Base-by-base conservation (phyloP, 2,329 filamentous ascomycete genomes). In the Talaromyces sp. region DNA sequence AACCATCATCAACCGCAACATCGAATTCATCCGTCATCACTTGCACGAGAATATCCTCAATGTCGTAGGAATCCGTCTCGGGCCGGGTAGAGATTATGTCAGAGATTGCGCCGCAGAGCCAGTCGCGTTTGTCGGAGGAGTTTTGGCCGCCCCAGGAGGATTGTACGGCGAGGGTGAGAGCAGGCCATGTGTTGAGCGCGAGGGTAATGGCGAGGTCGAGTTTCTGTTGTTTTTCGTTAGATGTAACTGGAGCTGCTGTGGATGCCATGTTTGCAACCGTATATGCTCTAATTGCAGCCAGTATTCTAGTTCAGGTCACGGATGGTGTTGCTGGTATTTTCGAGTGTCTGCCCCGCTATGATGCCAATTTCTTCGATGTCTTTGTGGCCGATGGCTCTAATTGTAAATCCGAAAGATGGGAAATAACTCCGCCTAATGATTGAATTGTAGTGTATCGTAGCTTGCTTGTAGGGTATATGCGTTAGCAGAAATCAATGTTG, bases 21-120 rank as follows among this genome's bases (percentile, higher is more conserved):
- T 97, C 93, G 74, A 98, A 99, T 79, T 99, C 95, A 80, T 98
- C 95, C 68, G 91, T 86, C 90, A 98, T 95, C 67, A 97, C 89
- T 73, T 97, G 91, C 56, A 97, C 82, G 58, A 98, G 83, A 61
- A 96, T 88, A 47, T 89, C 85, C 81, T 98, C 94, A 51, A 97
- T 82, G 71, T 97, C 92, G 69, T 90, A 88, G 19, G 85, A 81
- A 71, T 97, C 91, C 11, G 91, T 88, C 64, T 87, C 82, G 1
- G 87, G 83, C 3, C 82, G 79, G 11, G 82, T 78, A 19, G 73
- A 82, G 71, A 97, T 90, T 68, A 97, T 87, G 29, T 97, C 92
- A 66, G 89, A 90, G 62, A 98, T 84, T 51, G 91, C 91, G 69
- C 93, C 93, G 61, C 91, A 94, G 73, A 99, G 91, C 94, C 93